A percentile compares a stretch with the other conserved stretches of the same genome.
Conservation (phyloP, 441 rosid species). For the Populus hybrid region DNA sequence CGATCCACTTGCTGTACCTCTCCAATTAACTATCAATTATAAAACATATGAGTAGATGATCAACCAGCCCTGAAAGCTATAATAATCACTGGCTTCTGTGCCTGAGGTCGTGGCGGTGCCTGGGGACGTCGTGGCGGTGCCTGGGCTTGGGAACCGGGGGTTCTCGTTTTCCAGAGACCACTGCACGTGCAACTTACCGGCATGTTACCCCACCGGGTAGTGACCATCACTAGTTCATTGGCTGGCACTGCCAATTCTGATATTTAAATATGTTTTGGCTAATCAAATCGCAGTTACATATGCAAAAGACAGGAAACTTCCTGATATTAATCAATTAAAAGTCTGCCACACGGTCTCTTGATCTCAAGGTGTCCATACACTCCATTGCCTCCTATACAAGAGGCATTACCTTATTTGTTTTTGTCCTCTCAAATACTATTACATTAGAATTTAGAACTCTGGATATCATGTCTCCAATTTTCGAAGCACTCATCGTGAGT, state of each 20-base stretch:
- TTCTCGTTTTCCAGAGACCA: not conserved
- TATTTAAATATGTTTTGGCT: not conserved
- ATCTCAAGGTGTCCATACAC: not conserved
- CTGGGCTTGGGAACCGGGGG: not conserved
- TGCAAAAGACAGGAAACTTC: conserved; percentile 15
- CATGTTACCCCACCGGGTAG: not conserved
- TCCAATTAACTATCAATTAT: too few species aligned
- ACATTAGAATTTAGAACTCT: not conserved
- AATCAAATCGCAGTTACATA: not conserved
- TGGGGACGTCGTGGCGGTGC: not conserved
- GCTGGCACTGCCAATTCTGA: conserved; percentile 15
- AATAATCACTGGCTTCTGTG: not conserved
- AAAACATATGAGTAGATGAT: too few species aligned
- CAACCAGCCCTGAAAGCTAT: not conserved
- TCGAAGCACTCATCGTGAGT: not conserved
- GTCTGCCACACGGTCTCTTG: not conserved
- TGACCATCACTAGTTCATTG: not conserved
- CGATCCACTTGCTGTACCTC: not conserved
- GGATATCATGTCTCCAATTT: not conserved
- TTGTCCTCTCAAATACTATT: not conserved
- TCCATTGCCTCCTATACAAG: conserved; percentile 1
- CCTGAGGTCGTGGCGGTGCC: not conserved
- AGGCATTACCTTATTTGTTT: not conserved
- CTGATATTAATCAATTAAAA: not conserved
- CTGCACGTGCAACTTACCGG: conserved; percentile 17